Evolutionary conservation across 2,329 filamentous ascomycete genomes (phyloP).

Genomic region (Trichoderma breve): DNA sequence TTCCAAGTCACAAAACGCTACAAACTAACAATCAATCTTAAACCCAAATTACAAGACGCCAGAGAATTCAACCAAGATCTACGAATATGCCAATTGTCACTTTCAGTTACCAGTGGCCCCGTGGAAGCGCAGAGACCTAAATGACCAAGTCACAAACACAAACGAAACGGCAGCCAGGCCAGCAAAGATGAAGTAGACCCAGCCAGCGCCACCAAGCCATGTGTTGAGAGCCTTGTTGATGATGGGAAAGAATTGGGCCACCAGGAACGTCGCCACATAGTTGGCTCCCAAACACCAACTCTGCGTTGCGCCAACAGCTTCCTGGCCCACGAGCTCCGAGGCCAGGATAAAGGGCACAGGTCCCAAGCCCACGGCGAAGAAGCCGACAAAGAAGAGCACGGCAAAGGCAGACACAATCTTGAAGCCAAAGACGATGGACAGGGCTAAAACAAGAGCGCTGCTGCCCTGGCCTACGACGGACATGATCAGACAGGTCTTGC

Average conservation of each 20-base stretch:
- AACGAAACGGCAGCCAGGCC: conserved; percentile 67
- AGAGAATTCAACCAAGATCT: not conserved
- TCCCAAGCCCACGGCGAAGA: conserved; percentile 86
- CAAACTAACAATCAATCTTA: not conserved
- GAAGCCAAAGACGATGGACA: conserved; percentile 72
- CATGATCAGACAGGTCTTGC: conserved; percentile 78
- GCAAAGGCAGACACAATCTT: conserved; percentile 77
- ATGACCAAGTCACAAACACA: conserved; percentile 60
- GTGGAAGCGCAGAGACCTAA: conserved; percentile 19
- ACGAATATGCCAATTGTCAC: not conserved
- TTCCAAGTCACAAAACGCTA: not conserved
- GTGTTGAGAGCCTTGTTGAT: conserved; percentile 71
- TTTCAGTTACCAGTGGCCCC: conserved; percentile 19
- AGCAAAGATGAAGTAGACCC: conserved; percentile 91
- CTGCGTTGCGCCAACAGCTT: conserved; percentile 89
- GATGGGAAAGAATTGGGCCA: conserved; percentile 93
- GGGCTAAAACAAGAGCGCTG: conserved; percentile 71
- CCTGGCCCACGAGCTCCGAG: conserved; percentile 83
- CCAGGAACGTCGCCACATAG: conserved; percentile 86
- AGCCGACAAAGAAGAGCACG: conserved; percentile 81
- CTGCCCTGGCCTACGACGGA: conserved; percentile 83
- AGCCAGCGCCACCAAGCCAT: conserved; percentile 65
- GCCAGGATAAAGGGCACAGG: conserved; percentile 94
- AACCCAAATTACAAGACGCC: not conserved
- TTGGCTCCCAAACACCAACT: conserved; percentile 84